Evolutionary conservation across 2,329 filamentous ascomycete genomes (phyloP).

Genomic region (Ceratocystis cacaofunesta): DNA sequence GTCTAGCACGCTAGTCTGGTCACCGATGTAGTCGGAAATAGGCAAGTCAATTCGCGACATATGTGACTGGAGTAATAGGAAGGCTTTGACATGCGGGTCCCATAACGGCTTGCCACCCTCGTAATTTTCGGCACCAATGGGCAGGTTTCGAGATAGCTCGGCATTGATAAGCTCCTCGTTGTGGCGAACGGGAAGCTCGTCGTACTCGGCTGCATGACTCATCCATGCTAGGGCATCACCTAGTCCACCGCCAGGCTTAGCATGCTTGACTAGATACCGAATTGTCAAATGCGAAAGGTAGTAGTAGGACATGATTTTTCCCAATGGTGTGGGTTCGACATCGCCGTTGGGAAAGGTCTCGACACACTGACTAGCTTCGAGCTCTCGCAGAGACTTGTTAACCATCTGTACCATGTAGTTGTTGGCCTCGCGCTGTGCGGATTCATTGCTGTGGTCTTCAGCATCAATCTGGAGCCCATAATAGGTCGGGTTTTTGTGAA

Average conservation of each 20-base stretch:
- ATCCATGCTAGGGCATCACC: conserved; percentile 81
- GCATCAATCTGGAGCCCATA: conserved; percentile 89
- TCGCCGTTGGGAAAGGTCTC: conserved; percentile 73
- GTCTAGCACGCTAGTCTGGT: conserved; percentile 78
- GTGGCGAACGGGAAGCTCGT: conserved; percentile 92
- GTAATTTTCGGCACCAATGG: conserved; percentile 43
- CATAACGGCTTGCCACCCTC: conserved; percentile 66
- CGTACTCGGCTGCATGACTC: conserved; percentile 84
- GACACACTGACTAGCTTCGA: conserved; percentile 74
- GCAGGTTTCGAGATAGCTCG: conserved; percentile 70
- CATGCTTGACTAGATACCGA: conserved; percentile 63
- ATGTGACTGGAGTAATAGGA: conserved; percentile 83
- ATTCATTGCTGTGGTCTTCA: conserved; percentile 2
- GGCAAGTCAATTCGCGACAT: conserved; percentile 87
- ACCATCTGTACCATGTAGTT: conserved; percentile 92
- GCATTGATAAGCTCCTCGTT: conserved; percentile 97
- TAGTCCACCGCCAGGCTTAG: conserved; percentile 61
- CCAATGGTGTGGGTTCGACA: conserved; percentile 75
- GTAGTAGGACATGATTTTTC: conserved; percentile 99
- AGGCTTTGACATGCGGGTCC: conserved; percentile 96
- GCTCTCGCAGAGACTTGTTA: conserved; percentile 66
- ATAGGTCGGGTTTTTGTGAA: conserved; percentile 97
- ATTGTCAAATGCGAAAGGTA: conserved; percentile 94
- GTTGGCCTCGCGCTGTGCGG: conserved; percentile 72
- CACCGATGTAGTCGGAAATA: conserved; percentile 92